Evolutionary conservation across 2,329 filamentous ascomycete species (phyloP).

Genomic region (Blastomyces silverae): DNA sequence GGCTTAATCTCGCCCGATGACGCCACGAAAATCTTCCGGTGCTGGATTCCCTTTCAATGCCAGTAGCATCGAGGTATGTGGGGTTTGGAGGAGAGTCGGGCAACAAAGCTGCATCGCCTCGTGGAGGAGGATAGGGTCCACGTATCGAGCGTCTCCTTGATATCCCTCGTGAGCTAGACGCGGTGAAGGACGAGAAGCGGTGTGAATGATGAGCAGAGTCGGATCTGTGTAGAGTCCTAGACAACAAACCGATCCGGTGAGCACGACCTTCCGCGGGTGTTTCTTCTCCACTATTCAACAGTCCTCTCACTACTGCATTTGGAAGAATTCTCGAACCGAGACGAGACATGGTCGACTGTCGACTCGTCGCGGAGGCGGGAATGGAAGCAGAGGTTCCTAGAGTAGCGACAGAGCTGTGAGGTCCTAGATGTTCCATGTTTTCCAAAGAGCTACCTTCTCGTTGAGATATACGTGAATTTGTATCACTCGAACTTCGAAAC

Average conservation of each 20-base stretch:
- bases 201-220: constrained; percentile 29
- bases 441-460: constrained; percentile 35
- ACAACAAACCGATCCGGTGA: constrained; percentile 39
- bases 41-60: constrained; percentile 27
- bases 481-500: constrained; percentile 5
- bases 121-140: constrained; percentile 37
- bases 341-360: constrained; percentile 45
- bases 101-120: constrained; percentile 30
- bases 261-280: constrained; percentile 42
- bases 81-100: constrained; percentile 29
- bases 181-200: constrained; percentile 38
- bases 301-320: constrained; percentile 40
- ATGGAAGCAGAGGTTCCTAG: constrained; percentile 33
- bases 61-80: constrained; percentile 26
- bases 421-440: constrained; percentile 25
- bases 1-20: constrained; percentile 36
- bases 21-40: constrained; percentile 35
- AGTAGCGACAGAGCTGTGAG: constrained; percentile 29
- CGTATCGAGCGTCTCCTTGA: constrained; percentile 37
- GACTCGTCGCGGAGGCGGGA: constrained; percentile 35
- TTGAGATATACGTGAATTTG: constrained; percentile 22
- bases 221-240: constrained; percentile 33
- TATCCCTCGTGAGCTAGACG: constrained; percentile 36
- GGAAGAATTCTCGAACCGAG: constrained; percentile 45
- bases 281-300: constrained; percentile 43